phyloP scores from a whole-genome alignment of 306 rosid genomes.

The Crotalaria pallida region DNA sequence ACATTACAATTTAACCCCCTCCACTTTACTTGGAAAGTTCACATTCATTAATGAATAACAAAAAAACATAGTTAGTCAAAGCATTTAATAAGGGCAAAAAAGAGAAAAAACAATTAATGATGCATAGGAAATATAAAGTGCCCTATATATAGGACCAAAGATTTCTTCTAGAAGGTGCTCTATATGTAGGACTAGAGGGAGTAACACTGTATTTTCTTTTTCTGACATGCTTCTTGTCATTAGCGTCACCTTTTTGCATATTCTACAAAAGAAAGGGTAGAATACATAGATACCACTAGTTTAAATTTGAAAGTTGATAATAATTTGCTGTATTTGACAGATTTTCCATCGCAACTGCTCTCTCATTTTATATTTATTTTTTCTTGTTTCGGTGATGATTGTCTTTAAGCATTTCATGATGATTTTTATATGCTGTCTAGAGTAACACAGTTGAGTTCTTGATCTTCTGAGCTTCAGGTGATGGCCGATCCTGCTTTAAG shows the following conservation, averaged over 20 bases:
- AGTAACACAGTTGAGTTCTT: constrained; percentile 6
- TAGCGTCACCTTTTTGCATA: not conserved
- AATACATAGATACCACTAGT: not conserved
- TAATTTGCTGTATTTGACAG: constrained; percentile 23
- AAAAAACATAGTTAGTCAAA: too few species aligned
- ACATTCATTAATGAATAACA: too few species aligned
- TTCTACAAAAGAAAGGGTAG: not conserved
- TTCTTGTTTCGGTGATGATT: too few species aligned
- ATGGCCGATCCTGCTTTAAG: constrained; percentile 85
- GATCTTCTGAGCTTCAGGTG: constrained; percentile 52
- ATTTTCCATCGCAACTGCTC: not conserved
- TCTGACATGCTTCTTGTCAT: not conserved
- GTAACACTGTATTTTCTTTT: not conserved
- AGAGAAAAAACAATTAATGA: too few species aligned
- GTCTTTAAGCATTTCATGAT: not conserved
- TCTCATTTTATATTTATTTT: not conserved
- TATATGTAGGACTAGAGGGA: too few species aligned
- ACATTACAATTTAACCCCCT: too few species aligned
- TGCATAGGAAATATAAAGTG: too few species aligned
- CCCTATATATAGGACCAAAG: too few species aligned
- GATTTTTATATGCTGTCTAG: not conserved
- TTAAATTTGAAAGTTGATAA: constrained; percentile 11
- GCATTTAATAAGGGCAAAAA: too few species aligned
- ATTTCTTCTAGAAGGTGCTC: too few species aligned
- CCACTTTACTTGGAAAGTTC: too few species aligned